A percentile compares a stretch with the other conserved stretches of the same genome.
phyloP scores from a whole-genome alignment of 768 basidiomycete genomes.

The Hericium rajendrae region DNA sequence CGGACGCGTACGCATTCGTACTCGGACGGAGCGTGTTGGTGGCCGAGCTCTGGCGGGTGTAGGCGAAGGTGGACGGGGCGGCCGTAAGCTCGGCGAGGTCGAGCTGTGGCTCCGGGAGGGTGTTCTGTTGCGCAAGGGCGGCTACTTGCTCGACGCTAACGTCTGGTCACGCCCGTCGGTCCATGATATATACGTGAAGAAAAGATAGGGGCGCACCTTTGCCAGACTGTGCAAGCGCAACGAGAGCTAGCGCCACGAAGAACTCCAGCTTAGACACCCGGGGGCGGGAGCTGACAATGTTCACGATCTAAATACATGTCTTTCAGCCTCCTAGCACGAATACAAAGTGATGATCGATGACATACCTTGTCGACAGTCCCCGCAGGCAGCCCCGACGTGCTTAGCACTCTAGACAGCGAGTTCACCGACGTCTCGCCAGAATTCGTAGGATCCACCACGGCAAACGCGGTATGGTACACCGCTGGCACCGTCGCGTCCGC shows the following conservation, averaged over 20 bases:
- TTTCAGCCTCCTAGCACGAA: not conserved
- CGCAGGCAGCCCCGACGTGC: conserved; percentile 72
- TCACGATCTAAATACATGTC: conserved; percentile 58
- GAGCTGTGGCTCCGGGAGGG: conserved; percentile 64
- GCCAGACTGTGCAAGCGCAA: conserved; percentile 75
- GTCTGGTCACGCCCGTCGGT: conserved; percentile 31
- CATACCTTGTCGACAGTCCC: conserved; percentile 73
- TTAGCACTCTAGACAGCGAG: conserved; percentile 69
- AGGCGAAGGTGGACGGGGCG: conserved; percentile 33
- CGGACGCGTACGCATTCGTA: conserved; percentile 14
- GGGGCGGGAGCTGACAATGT: conserved; percentile 72
- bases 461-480: conserved; percentile 66
- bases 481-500: conserved; percentile 75
- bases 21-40: conserved; percentile 60
- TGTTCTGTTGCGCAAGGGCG: conserved; percentile 65
- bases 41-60: conserved; percentile 29
- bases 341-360: not conserved
- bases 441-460: conserved; percentile 58
- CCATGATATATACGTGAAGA: not conserved
- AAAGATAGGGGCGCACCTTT: conserved; percentile 41
- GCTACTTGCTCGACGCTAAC: conserved; percentile 78
- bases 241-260: conserved; percentile 82
- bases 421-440: conserved; percentile 77
- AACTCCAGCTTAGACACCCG: conserved; percentile 85
- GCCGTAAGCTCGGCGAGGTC: conserved; percentile 46